Evolutionary conservation across 495 filamentous ascomycete species (phyloP).

Genomic region (Cercophora scortea): DNA sequence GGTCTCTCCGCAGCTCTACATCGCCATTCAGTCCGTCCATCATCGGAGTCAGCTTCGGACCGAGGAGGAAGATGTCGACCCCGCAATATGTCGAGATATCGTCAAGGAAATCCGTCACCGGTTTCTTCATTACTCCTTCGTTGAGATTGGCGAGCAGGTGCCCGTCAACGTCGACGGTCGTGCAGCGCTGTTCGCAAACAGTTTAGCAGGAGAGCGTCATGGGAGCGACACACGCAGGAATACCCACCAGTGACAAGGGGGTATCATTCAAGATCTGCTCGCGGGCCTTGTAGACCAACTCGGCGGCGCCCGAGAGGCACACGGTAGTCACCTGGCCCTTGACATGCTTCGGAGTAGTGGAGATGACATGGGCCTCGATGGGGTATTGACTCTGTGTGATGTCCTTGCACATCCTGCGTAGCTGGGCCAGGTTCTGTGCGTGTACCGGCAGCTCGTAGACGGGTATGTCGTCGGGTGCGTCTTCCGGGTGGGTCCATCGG

Average conservation of each 20-base stretch:
- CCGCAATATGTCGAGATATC: conserved; percentile 76
- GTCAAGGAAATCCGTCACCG: conserved; percentile 76
- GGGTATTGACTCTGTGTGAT: conserved; percentile 59
- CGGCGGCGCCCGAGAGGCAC: conserved; percentile 75
- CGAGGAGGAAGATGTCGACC: conserved; percentile 91
- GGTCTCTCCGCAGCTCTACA: conserved; percentile 49
- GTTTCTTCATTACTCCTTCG: conserved; percentile 52
- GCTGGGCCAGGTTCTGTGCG: conserved; percentile 66
- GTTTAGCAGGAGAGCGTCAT: conserved; percentile 10
- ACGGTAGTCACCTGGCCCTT: conserved; percentile 78
- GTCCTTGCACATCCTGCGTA: conserved; percentile 70
- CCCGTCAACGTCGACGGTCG: conserved; percentile 85
- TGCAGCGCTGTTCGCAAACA: conserved; percentile 61
- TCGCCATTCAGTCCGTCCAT: conserved; percentile 54
- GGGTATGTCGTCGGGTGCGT: conserved; percentile 70
- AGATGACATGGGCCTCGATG: conserved; percentile 75
- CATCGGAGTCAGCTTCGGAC: conserved; percentile 64
- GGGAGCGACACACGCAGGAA: not conserved
- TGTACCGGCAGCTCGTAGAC: conserved; percentile 86
- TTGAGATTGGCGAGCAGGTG: conserved; percentile 75
- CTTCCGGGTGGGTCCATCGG: conserved; percentile 87
- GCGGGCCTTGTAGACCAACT: conserved; percentile 75
- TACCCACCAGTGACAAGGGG: conserved; percentile 75
- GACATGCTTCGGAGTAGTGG: conserved; percentile 71
- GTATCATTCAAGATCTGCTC: conserved; percentile 79